Evolutionary conservation across 192 early-diverging fungal genomes (phyloP).

Genomic region (Rhizophagus sp.): DNA sequence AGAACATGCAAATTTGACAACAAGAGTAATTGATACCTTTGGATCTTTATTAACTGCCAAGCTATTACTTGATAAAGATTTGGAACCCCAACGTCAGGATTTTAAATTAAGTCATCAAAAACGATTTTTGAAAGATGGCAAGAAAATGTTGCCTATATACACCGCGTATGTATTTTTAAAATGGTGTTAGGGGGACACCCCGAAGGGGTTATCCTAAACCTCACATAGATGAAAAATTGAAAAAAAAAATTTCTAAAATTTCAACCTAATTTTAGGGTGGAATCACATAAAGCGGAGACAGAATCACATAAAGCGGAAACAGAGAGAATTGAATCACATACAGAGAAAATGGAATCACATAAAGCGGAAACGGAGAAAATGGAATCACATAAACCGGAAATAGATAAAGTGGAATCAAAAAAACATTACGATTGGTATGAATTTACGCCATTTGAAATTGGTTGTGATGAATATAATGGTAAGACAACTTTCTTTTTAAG

Average conservation of each 20-base stretch:
- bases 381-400: too few relatives aligned
- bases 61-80: constrained; percentile 44
- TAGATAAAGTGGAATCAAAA: too few relatives aligned
- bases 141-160: constrained; percentile 75
- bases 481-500: background rate
- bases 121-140: constrained; percentile 57
- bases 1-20: constrained; percentile 27
- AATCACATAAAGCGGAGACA: too few relatives aligned
- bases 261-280: background rate
- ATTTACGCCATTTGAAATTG: constrained; percentile 78
- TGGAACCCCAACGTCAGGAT: constrained; percentile 40
- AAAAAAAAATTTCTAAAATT: constrained; percentile 24
- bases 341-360: constrained; percentile 6
- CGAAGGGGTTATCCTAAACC: too few relatives aligned
- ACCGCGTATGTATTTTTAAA: constrained; percentile 40
- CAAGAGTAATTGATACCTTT: constrained; percentile 59
- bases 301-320: too few relatives aligned
- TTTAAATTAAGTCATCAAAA: constrained; percentile 60
- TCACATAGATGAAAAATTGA: too few relatives aligned
- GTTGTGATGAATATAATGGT: constrained; percentile 71
- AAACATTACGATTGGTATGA: constrained; percentile 73
- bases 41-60: constrained; percentile 50
- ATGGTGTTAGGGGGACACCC: too few relatives aligned
- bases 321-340: too few relatives aligned
- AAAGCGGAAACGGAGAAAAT: too few relatives aligned